Percentiles rank a stretch among this genome's conserved stretches.
phyloP scores from a whole-genome alignment of 148 eudicot species.

The Silene uniflora region DNA sequence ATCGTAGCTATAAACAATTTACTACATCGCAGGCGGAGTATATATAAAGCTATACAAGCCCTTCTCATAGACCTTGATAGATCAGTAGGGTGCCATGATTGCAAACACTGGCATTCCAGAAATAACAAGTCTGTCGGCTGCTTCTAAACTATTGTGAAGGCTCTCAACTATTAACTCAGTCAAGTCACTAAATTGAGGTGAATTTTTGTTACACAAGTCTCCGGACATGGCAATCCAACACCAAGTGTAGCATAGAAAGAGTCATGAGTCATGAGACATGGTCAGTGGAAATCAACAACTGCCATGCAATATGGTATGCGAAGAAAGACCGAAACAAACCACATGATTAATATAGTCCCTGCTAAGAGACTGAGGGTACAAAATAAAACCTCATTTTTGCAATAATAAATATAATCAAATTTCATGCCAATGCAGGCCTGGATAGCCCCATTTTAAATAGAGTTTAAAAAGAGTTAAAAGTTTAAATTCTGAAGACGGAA shows the following conservation, averaged over 20 bases:
- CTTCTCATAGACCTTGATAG: neutral
- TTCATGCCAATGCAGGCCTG: neutral
- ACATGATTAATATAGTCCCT: no score
- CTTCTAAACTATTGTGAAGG: neutral
- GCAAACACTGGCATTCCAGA: neutral
- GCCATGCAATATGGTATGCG: no score
- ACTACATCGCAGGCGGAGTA: neutral
- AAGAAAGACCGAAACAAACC: no score
- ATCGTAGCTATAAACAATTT: neutral
- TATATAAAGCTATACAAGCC: neutral
- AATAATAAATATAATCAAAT: no score
- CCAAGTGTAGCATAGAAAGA: neutral
- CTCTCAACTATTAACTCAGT: neutral
- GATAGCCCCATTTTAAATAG: neutral
- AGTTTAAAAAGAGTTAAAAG: neutral
- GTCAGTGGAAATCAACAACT: no score
- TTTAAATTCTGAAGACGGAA: neutral
- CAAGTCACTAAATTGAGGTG: neutral
- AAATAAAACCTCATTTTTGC: no score
- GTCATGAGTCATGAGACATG: no score
- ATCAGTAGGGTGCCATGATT: neutral
- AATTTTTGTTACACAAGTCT: neutral
- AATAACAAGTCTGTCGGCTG: neutral
- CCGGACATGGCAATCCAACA: neutral
- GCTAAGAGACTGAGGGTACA: no score